A percentile compares a stretch with the other conserved stretches of the same genome.
Evolutionary conservation across 2,329 filamentous ascomycete species (phyloP).

Genomic region (Peltaster fructicola): DNA sequence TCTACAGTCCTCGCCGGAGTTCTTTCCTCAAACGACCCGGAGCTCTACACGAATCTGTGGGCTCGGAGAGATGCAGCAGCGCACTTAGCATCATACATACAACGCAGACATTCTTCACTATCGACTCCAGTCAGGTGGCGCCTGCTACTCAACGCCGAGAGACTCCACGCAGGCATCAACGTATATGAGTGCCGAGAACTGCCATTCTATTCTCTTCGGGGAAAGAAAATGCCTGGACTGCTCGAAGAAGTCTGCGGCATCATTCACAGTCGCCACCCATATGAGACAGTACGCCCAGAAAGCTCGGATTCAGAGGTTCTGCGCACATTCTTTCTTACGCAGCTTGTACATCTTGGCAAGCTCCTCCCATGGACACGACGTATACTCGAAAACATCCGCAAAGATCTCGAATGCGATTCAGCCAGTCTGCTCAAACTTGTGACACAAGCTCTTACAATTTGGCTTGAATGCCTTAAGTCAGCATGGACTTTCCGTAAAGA

Average conservation of each 20-base stretch:
- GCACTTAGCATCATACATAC: conserved; percentile 49
- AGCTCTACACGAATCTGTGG: no score
- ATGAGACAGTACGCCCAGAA: no score
- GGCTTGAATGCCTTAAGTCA: conserved; percentile 44
- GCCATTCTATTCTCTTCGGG: no score
- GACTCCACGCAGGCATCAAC: conserved; percentile 67
- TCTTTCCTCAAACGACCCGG: no score
- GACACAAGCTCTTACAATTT: conserved; percentile 58
- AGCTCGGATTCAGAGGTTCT: no score
- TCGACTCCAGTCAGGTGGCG: conserved; percentile 56
- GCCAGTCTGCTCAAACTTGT: conserved; percentile 30
- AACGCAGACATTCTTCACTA: conserved; percentile 44
- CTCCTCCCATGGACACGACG: conserved; percentile 8
- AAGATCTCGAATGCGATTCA: conserved; percentile 6
- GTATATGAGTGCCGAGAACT: no score
- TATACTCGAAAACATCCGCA: conserved; percentile 10
- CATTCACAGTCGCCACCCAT: no score
- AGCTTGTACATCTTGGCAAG: conserved; percentile 12
- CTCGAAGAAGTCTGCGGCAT: conserved; percentile 57
- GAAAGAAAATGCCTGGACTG: conserved; percentile 48
- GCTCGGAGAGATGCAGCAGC: no score
- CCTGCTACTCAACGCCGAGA: conserved; percentile 79
- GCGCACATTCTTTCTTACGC: conserved; percentile 62
- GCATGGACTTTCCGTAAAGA: conserved; percentile 54
- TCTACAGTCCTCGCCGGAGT: conserved; percentile 58